These are phyloP conservation scores for Phytophthora boehmeriae DNA, from an alignment of 352 stramenopile species.

Conservation along the genomic window DNA sequence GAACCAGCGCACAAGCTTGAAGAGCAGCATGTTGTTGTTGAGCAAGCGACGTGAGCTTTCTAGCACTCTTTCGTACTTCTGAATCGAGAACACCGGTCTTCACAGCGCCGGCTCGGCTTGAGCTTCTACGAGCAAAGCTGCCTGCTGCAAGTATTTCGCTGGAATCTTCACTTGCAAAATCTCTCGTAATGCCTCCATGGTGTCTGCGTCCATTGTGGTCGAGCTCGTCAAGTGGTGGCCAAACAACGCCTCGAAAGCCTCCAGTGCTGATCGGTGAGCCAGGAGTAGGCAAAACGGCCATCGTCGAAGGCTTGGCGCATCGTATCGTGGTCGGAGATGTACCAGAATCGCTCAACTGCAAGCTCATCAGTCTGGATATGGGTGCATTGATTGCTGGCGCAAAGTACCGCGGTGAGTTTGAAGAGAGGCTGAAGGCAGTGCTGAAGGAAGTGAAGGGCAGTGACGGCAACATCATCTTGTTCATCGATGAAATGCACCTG, in stretches of 20 bases:
- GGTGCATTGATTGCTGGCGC: conserved; percentile 96
- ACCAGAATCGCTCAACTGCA: conserved; percentile 92
- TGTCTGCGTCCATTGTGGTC: not conserved
- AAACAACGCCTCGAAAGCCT: conserved; percentile 1
- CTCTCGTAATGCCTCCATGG: not conserved
- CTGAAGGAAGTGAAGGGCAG: conserved; percentile 94
- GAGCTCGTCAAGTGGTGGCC: not conserved
- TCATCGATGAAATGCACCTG: conserved; percentile 98
- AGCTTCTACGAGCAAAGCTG: not conserved
- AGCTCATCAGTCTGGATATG: conserved; percentile 96
- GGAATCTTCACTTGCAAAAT: not conserved
- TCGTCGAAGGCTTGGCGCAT: conserved; percentile 94
- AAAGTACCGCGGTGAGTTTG: conserved; percentile 99
- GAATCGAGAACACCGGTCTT: not conserved
- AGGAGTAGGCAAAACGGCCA: conserved; percentile 97
- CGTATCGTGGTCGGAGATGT: conserved; percentile 97
- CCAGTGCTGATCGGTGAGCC: conserved; percentile 96
- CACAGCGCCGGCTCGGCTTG: not conserved
- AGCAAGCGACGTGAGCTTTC: not conserved
- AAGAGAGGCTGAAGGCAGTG: conserved; percentile 96
- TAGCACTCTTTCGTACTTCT: not conserved
- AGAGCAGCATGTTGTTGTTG: not conserved
- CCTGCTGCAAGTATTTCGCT: not conserved
- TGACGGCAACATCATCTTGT: conserved; percentile 97
- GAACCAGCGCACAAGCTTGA: not conserved